Percentiles rank a stretch among this genome's conserved stretches.
Conservation (phyloP, 2,329 filamentous ascomycete species). For the Trichoderma semiorbis region DNA sequence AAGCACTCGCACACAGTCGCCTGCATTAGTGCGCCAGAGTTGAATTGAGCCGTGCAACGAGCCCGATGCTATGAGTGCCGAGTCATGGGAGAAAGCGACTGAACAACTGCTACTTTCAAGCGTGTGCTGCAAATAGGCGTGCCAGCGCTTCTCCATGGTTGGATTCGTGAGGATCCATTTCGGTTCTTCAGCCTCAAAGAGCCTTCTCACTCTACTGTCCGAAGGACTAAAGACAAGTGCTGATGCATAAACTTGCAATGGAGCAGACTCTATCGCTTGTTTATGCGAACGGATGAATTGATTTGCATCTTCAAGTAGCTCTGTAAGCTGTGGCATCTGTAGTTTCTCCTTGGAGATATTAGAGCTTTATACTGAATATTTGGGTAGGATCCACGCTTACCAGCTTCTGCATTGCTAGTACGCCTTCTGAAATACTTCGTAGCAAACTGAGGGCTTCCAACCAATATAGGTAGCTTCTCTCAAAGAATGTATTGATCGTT, state of each 20-base stretch:
- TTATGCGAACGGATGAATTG: not conserved
- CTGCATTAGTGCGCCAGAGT: not conserved
- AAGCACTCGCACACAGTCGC: not conserved
- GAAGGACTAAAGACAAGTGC: not conserved
- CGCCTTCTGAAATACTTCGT: not conserved
- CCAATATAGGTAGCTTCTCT: not conserved
- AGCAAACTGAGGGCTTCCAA: not conserved
- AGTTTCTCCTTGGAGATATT: not conserved
- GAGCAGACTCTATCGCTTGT: not conserved
- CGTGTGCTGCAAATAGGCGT: not conserved
- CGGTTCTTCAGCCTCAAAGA: not conserved
- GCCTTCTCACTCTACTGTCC: not conserved
- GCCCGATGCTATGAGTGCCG: not conserved
- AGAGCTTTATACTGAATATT: not conserved
- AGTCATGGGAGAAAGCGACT: not conserved
- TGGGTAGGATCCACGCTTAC: not conserved
- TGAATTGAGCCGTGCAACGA: accelerated
- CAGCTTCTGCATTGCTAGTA: not conserved
- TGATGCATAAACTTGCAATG: not conserved
- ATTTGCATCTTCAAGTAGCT: not conserved
- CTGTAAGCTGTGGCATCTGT: not conserved
- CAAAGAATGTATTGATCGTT: not conserved
- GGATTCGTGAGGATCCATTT: not conserved
- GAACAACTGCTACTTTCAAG: accelerated
- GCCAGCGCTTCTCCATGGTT: not conserved